Percentiles rank a stretch among this genome's conserved stretches.
phyloP scores from a whole-genome alignment of 805 yeast genomes.

The Yarrowia hollandica region DNA sequence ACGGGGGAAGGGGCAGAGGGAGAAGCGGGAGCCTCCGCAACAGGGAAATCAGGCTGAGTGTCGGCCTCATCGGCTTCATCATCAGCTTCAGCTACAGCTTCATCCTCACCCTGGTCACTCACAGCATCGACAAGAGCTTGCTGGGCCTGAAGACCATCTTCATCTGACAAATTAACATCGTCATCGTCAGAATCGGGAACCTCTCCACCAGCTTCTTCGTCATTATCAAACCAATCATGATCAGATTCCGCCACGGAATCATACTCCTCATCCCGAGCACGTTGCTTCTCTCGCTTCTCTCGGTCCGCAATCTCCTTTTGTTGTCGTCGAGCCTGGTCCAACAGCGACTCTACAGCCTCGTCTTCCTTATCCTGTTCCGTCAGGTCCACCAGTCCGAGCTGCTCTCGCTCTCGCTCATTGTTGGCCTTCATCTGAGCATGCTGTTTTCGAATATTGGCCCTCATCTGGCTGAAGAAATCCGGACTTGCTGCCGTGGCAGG shows the following conservation, averaged over 20 bases:
- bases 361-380: conserved; percentile 24
- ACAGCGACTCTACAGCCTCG: conserved; percentile 15
- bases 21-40: neutral
- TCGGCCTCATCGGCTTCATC: neutral
- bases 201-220: conserved; percentile 56
- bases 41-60: neutral
- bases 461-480: conserved; percentile 1
- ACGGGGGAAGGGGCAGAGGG: no score
- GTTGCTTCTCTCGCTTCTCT: neutral
- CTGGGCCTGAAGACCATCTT: neutral
- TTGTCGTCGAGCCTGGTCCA: conserved; percentile 15
- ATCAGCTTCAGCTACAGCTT: no score
- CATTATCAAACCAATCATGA: conserved; percentile 78
- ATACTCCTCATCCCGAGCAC: conserved; percentile 48
- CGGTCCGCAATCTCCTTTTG: conserved; percentile 23
- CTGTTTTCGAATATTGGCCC: conserved; percentile 8
- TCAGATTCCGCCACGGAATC: conserved; percentile 61
- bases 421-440: conserved; percentile 6
- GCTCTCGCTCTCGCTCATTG: neutral
- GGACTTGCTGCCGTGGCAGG: neutral
- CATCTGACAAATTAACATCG: neutral
- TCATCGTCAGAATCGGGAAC: conserved; percentile 52
- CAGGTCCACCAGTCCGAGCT: conserved; percentile 11
- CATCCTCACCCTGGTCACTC: neutral
- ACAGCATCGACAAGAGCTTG: neutral